Base-by-base conservation (phyloP, 1,139 yeast genomes). In the Blastobotrys buckinghamii region DNA sequence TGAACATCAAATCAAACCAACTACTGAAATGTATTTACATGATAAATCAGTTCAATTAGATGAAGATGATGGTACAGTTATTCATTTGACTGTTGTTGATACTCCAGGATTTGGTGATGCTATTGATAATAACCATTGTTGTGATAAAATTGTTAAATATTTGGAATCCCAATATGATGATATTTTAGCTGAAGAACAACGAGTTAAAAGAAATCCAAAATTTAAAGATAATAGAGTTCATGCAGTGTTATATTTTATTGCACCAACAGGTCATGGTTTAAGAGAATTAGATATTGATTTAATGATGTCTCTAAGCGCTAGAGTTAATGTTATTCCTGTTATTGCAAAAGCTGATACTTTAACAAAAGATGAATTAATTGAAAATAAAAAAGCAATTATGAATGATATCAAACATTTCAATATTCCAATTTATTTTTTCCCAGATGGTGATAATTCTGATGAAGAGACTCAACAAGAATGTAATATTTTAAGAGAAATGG, bases 91-190 rank as follows among this genome's bases (percentile, higher is more conserved):
- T 5, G 70, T 79, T 2, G 79, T 84, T 39, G 88, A 78, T 54
- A 84, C 92, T 0, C 94, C 94, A 2, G 89, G 89, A 33, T 87
- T 85, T 70, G 95, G 95, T 53, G 86, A 82, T 58, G 77, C 75
- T 54, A 73, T 84, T 59, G 80, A 79, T 59, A 82, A 81, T 68
- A 71, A 78, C 39, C 82, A 83, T 56, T 76, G 88, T 63, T 84
- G 86, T 61, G 74, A 73, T 34, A 84, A 84, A 55, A 82, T 92
- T 52, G 81, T 82, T 48, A 78, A 78, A 52, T 90, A 82, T 64
- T 72, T 92, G 56, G 92, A 86, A 62, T 87, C 82, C 63, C 97
- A 90, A 66, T 90, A 86, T 66, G 98, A 92, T 67, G 88, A 85
- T 59, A 94, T 90, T 37, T 76, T 92, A 57, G 82, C 87, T 13